phyloP scores from a whole-genome alignment of 2,329 filamentous ascomycete genomes.

The Acrodontium crateriforme region DNA sequence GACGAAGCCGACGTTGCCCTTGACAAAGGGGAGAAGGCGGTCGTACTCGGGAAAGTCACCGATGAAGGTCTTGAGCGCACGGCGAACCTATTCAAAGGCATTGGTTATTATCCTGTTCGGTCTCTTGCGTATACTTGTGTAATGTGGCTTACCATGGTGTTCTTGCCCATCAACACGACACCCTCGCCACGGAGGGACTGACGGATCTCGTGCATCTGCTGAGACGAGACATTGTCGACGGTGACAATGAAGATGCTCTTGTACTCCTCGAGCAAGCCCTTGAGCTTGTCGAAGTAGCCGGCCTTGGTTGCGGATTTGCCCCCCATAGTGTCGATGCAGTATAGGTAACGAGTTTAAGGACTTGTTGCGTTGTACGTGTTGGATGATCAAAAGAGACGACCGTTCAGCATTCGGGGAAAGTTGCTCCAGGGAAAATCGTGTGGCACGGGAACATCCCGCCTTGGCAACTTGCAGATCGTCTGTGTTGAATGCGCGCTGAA shows the following conservation, averaged over 20 bases:
- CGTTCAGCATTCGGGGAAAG: neutral
- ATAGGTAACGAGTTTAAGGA: constrained; percentile 21
- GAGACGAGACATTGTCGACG: constrained; percentile 95
- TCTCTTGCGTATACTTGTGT: neutral
- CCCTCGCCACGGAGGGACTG: constrained; percentile 76
- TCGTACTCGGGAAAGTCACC: constrained; percentile 90
- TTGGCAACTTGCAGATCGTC: too few relatives aligned
- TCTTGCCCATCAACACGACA: constrained; percentile 99
- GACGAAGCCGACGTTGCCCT: constrained; percentile 97
- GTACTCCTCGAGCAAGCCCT: constrained; percentile 92
- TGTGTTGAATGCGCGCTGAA: too few relatives aligned
- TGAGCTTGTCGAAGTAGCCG: constrained; percentile 99
- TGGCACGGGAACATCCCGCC: too few relatives aligned
- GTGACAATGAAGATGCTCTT: constrained; percentile 78
- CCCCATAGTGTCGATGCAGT: constrained; percentile 24
- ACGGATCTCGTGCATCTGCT: constrained; percentile 99
- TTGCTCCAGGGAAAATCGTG: too few relatives aligned
- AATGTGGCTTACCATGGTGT: constrained; percentile 84
- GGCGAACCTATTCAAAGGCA: constrained; percentile 56
- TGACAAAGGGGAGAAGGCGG: constrained; percentile 89
- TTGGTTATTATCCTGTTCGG: constrained; percentile 3
- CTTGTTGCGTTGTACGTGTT: constrained; percentile 3
- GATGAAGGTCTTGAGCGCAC: constrained; percentile 92
- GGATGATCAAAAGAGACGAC: constrained; percentile 1
- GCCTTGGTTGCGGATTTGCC: constrained; percentile 82